Base-by-base conservation (phyloP, 2,329 filamentous ascomycete genomes). In the Epichloe coenophiala region DNA sequence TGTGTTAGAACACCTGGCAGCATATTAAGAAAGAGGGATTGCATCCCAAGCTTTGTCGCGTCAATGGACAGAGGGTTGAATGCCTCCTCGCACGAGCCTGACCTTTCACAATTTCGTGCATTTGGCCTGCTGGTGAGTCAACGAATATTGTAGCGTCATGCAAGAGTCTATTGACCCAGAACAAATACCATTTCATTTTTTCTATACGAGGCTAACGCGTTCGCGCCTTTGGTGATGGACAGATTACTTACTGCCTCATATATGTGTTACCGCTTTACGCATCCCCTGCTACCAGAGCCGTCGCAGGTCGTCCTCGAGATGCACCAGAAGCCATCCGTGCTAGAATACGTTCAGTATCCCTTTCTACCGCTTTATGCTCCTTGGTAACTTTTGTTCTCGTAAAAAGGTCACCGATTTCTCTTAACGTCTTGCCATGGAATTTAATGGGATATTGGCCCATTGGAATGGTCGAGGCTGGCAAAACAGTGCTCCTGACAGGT, bases 231-330 rank as follows among this genome's bases (percentile, higher is more conserved):
- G 21, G 15, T 36, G 21, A 15, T 51, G n/a, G 36, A 17, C 35
- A 63, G 87, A 70, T 90, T 55, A 67, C 83, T 54, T 95, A 94
- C 68, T 95, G 88, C n/a, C 66, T 89, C 58, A 70, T 88, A 70
- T 98, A 97, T 70, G 87, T 98, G 59, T 71, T 86, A 3, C 91
- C 93, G 23, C 88, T 97, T 68, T 96, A 98, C 72, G 74, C 91
- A 55, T 93, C 84, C 19, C 68, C 80, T 4, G 76, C 80, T 19
- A 94, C 91, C 5, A 81, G 90, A 48, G 89, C 90, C 6, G 93
- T 88, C 7, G 77, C 80, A 27, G 80, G 76, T 50, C 77, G 94
- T 31, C 87, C 86, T 54, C 83, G 93, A 62, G 90, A 97, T 77
- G 84, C 88, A 31, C 88, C 90, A 9, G 84, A 85, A 11, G 88